Conservation (phyloP, 345 rosid genomes). For the Gossypium arboreum region DNA sequence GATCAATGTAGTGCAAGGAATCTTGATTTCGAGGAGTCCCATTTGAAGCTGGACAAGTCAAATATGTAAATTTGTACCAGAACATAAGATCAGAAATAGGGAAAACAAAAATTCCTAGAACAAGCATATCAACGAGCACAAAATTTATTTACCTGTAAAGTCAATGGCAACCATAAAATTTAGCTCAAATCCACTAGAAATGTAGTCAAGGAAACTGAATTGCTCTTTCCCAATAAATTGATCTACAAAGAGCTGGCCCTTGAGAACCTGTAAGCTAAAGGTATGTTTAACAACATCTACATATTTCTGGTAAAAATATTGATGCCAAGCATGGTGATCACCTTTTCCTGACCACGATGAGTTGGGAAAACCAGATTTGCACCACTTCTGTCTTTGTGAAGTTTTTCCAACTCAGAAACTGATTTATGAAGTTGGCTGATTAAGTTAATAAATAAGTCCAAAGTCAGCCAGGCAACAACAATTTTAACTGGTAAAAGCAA, state of each 20-base stretch:
- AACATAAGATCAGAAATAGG: not conserved
- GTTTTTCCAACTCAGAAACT: constrained; percentile 56
- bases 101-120: not conserved
- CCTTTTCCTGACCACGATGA: constrained; percentile 54
- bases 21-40: constrained; percentile 60
- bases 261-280: constrained; percentile 42
- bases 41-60: constrained; percentile 64
- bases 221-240: constrained; percentile 57
- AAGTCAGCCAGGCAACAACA: not conserved
- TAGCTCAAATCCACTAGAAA: constrained; percentile 75
- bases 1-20: constrained; percentile 85
- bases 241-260: constrained; percentile 77
- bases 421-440: constrained; percentile 68
- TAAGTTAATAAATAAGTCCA: constrained; percentile 17
- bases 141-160: constrained; percentile 63
- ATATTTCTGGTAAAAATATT: constrained; percentile 1
- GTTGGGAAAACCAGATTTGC: constrained; percentile 47
- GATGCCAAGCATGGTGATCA: constrained; percentile 16
- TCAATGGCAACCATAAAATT: constrained; percentile 94
- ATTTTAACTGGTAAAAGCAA: not conserved
- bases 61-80: not conserved
- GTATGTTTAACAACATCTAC: not conserved
- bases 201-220: constrained; percentile 76
- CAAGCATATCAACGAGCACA: not conserved
- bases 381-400: constrained; percentile 43